Percentiles rank a stretch among this genome's conserved stretches.
Conservation (phyloP, 225 moss, liverwort and hornwort genomes). For the Pseudoscleropodium purum region DNA sequence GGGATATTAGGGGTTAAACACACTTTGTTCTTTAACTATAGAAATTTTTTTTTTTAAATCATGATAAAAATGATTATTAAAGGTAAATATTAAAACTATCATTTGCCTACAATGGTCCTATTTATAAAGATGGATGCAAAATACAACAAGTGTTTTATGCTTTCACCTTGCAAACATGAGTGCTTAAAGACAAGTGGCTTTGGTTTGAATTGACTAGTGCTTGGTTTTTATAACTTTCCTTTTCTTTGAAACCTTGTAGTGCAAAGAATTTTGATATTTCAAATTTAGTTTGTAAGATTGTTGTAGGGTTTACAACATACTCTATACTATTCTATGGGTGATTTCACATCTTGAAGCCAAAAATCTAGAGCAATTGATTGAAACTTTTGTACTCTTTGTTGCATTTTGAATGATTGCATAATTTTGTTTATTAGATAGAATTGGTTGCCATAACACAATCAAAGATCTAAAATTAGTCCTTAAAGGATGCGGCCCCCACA, state of each 20-base stretch:
- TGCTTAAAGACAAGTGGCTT: fast-evolving
- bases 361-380: neutral
- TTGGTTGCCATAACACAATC: neutral
- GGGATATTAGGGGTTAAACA: too few species aligned
- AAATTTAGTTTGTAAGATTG: neutral
- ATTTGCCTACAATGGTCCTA: neutral
- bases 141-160: neutral
- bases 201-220: neutral
- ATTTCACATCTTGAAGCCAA: fast-evolving
- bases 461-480: neutral
- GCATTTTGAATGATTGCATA: neutral
- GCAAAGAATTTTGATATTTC: neutral
- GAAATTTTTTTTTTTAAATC: neutral
- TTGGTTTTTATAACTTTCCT: neutral
- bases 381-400: neutral
- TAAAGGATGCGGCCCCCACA: too few species aligned
- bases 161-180: neutral
- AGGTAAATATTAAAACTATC: fast-evolving
- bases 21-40: neutral
- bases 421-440: neutral
- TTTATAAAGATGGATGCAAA: neutral
- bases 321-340: neutral
- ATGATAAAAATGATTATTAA: neutral
- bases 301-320: neutral
- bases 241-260: neutral